Conservation (phyloP, 2,329 filamentous ascomycete species). For the Ophiostoma quercus region DNA sequence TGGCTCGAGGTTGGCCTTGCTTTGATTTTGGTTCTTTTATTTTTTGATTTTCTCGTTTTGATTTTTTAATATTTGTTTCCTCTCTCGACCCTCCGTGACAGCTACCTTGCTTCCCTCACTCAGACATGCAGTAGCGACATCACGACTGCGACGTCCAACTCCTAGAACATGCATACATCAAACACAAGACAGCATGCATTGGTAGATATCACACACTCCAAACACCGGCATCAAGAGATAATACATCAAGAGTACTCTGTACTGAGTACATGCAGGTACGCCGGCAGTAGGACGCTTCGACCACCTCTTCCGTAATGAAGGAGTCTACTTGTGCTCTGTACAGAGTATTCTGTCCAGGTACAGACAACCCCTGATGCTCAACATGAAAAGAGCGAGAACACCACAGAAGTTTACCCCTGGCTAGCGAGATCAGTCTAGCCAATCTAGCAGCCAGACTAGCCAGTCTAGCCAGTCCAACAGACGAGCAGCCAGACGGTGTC, state of each 20-base stretch:
- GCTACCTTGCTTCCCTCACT: neutral
- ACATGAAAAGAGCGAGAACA: neutral
- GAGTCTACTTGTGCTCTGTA: neutral
- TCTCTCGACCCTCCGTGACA: neutral
- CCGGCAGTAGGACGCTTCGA: conserved; percentile 13
- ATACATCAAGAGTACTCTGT: neutral
- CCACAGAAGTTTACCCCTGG: neutral
- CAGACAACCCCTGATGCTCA: neutral
- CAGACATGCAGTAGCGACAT: conserved; percentile 12
- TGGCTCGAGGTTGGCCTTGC: neutral
- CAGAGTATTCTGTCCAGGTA: neutral
- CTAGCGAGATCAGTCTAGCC: neutral
- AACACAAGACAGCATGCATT: neutral
- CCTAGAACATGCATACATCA: conserved; percentile 1
- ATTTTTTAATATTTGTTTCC: too few relatives aligned
- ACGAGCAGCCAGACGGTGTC: neutral
- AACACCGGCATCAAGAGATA: neutral
- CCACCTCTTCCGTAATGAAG: neutral
- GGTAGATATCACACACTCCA: neutral
- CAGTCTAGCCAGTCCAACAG: neutral
- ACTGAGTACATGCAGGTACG: conserved; percentile 1
- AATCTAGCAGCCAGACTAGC: neutral
- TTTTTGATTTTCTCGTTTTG: neutral
- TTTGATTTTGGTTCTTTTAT: neutral
- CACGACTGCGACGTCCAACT: neutral